Evolutionary conservation across 2,329 filamentous ascomycete genomes (phyloP), one percentile per base, ranked within the genome.

Genomic region (Daldinia sp.): DNA sequence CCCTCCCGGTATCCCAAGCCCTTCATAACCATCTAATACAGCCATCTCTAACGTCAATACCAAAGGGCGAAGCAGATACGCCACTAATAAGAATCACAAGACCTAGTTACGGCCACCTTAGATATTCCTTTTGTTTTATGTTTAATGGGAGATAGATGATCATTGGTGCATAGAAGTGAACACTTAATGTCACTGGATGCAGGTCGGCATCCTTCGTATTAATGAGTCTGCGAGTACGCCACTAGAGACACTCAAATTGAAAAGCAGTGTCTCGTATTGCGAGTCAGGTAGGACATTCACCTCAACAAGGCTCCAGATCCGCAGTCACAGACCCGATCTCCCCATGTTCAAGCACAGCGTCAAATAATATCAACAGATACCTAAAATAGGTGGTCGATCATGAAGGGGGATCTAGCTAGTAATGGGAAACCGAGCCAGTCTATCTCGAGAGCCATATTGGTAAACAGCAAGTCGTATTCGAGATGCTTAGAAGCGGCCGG

Each of bases 161-260:
- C 25, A 48, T 17, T 17, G 30, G 13, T 5, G 21, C 25, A 23
- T 1, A 48, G 43, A 48, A 19, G 8, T 15, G 39, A 13, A 7
- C 21, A 25, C 21, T 43, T 25, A 43, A 43, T 43, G 39, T 9
- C 39, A 43, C 39, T 43, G n/a, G 21, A 43, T 21, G 39, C 39
- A 43, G 39, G 39, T 25, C 39, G 39, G 39, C 13, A 43, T 43
- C 2, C 9, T 48, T 59, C 49, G 32, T 45, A 39, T 48, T 19
- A 32, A 47, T 17, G 17, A 34, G 23, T 30, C 48, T 47, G 19
- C 23, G 13, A 29, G 9, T 15, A 21, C 56, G 49, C 49, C 56
- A 53, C 56, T 59, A 25, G 35, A 59, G 56, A 59, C 19, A 32
- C 19, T 15, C 23, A 30, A 48, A 29, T 47, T 23, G 39, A 39